Evolutionary conservation across 352 stramenopile genomes (phyloP).

Genomic region (Phytopythium oedochilum): DNA sequence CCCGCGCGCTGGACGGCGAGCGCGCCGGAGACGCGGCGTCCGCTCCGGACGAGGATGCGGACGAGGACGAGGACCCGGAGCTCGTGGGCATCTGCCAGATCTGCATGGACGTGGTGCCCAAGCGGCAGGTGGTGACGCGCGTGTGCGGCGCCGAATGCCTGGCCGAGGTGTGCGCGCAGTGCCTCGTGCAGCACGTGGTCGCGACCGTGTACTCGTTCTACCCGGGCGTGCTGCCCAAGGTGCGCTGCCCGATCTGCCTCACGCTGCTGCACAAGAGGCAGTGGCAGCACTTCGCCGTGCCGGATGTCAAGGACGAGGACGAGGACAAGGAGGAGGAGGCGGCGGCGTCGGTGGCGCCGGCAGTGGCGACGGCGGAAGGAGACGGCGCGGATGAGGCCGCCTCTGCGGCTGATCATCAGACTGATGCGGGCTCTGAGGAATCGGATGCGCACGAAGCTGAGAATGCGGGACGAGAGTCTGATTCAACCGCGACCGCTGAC

Average conservation of each 20-base stretch:
- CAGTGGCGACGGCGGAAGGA: background rate
- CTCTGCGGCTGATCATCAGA: background rate
- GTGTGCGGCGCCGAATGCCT: conserved; percentile 36
- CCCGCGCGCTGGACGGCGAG: background rate
- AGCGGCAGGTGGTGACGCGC: conserved; percentile 23
- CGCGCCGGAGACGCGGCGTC: background rate
- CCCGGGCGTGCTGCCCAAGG: conserved; percentile 53
- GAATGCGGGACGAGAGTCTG: background rate
- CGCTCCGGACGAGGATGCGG: background rate
- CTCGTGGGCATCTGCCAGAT: conserved; percentile 49
- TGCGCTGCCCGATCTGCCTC: conserved; percentile 60
- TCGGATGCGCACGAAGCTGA: background rate
- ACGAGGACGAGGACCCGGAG: conserved; percentile 10
- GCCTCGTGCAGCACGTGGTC: conserved; percentile 45
- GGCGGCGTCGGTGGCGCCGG: background rate
- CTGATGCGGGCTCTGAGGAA: background rate
- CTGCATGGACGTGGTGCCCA: conserved; percentile 43
- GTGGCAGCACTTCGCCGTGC: conserved; percentile 33
- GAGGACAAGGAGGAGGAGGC: conserved; percentile 1
- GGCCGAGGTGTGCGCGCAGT: conserved; percentile 33
- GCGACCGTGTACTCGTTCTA: conserved; percentile 58
- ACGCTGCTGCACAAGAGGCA: conserved; percentile 43
- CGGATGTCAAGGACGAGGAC: background rate
- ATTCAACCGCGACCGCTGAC: background rate
- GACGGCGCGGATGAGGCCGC: background rate